Base-by-base conservation (phyloP, 2,329 filamentous ascomycete species). In the Aspergillus sergii region DNA sequence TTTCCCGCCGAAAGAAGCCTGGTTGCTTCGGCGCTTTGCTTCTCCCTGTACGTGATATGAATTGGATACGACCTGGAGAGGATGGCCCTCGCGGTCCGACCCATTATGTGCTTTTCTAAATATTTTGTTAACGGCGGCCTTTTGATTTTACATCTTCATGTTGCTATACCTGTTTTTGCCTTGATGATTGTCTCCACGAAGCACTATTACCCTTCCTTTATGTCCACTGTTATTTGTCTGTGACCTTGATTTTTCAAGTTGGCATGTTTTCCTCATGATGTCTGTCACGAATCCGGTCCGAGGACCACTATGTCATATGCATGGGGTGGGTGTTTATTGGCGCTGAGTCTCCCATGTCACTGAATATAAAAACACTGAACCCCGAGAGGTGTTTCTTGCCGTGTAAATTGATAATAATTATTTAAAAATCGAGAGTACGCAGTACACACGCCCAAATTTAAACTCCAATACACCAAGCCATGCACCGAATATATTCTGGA, bases 251-350 rank as follows among this genome's bases (percentile, higher is more conserved):
- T 32, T 48, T 34, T 30, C 21, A 45, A 45, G 26, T 53, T 61
- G 55, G 61, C 54, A 59, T 61, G 57, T 57, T 56, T 32, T 51
- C 26, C 59, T 60, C 50, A 54, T 71, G 66, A 72, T 73, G 70
- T 72, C 68, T 70, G 68, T 72, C 65, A 76, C 72, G 73, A 75
- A 66, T 60, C 61, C 66, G 68, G 72, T 69, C 70, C 63, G 54
- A 70, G 69, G 72, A 66, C 70, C 65, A 67, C 66, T 70, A 63
- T 69, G 67, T 71, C 70, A 70, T 73, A 76, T 78, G 75, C 76
- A 78, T 78, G 73, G 75, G 70, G 72, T 68, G 69, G 76, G 75
- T 74, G 75, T 77, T 77, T 64, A 73, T 68, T 71, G 74, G 73
- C 73, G 73, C 74, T 70, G 68, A 69, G 57, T 61, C 61, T 59